Conservation (phyloP, 768 basidiomycete species). For the Mycena albidolilacea region DNA sequence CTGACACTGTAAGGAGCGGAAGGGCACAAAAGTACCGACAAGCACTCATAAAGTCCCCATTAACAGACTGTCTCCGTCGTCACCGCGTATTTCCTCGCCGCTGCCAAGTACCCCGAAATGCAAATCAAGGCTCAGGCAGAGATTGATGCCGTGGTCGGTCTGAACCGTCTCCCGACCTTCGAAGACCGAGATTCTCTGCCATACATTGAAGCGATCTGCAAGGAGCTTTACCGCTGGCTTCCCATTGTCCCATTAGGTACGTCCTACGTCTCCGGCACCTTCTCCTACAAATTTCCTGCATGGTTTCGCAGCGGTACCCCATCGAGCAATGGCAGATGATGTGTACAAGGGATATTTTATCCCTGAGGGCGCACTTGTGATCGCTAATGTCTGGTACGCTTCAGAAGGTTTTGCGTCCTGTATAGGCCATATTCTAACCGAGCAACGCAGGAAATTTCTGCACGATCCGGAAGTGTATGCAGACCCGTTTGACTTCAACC, state of each 20-base stretch:
- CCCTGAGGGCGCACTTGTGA: slow-evolving; percentile 46
- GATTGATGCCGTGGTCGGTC: slow-evolving; percentile 59
- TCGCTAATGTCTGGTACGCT: slow-evolving; percentile 43
- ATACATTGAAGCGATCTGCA: slow-evolving; percentile 56
- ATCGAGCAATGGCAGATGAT: slow-evolving; percentile 48
- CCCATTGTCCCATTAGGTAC: slow-evolving; percentile 29
- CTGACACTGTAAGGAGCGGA: slow-evolving; percentile 52
- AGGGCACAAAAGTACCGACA: neutral
- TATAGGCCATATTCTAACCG: neutral
- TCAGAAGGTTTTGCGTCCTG: neutral
- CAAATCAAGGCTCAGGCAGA: slow-evolving; percentile 59
- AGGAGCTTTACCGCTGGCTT: slow-evolving; percentile 56
- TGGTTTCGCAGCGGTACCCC: slow-evolving; percentile 41
- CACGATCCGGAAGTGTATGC: slow-evolving; percentile 49
- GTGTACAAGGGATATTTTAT: slow-evolving; percentile 52
- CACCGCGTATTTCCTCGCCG: slow-evolving; percentile 57
- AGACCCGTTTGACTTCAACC: slow-evolving; percentile 51
- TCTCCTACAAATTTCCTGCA: neutral
- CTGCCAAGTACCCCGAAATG: slow-evolving; percentile 56
- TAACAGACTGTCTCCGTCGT: slow-evolving; percentile 56
- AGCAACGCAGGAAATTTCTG: slow-evolving; percentile 45
- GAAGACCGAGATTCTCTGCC: slow-evolving; percentile 58
- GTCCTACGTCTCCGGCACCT: neutral
- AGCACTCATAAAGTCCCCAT: neutral
- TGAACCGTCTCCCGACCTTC: slow-evolving; percentile 55